Conservation (phyloP, 768 basidiomycete species). For the Pluteus cervinus region DNA sequence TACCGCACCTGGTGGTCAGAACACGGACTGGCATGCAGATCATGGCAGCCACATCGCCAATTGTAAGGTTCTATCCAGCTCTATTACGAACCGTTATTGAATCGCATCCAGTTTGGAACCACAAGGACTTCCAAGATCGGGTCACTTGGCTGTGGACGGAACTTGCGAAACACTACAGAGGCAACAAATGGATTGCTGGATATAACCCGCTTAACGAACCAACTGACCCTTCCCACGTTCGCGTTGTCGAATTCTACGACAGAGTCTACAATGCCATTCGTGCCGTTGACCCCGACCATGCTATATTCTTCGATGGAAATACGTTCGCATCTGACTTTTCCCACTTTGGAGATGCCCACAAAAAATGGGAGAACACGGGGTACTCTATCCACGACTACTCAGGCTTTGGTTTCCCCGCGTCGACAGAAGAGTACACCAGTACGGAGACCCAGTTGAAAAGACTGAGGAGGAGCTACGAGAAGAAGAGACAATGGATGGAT, state of each 20-base stretch:
- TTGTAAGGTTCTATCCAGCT: no score
- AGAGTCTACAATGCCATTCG: slow-evolving; percentile 67
- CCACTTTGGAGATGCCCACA: slow-evolving; percentile 57
- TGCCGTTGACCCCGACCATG: slow-evolving; percentile 60
- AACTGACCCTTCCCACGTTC: slow-evolving; percentile 61
- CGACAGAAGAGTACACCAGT: slow-evolving; percentile 48
- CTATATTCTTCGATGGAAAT: slow-evolving; percentile 80
- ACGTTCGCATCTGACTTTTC: slow-evolving; percentile 79
- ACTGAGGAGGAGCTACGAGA: slow-evolving; percentile 54
- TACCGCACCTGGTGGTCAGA: slow-evolving; percentile 69
- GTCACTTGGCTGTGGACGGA: slow-evolving; percentile 72
- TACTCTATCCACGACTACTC: slow-evolving; percentile 81
- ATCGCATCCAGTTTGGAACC: slow-evolving; percentile 55
- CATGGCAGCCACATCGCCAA: slow-evolving; percentile 62
- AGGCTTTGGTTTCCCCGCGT: slow-evolving; percentile 62
- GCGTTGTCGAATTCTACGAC: slow-evolving; percentile 64
- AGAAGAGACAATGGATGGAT: slow-evolving; percentile 78
- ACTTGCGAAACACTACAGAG: slow-evolving; percentile 69
- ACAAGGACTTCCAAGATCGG: slow-evolving; percentile 83
- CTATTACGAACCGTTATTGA: no score
- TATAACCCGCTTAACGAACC: slow-evolving; percentile 87
- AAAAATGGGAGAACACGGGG: slow-evolving; percentile 63
- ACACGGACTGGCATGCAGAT: slow-evolving; percentile 78
- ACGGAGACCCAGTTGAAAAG: slow-evolving; percentile 46
- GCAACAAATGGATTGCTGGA: slow-evolving; percentile 79